phyloP scores from a whole-genome alignment of 1,284 basidiomycete genomes.

The Ustilago trichophora region DNA sequence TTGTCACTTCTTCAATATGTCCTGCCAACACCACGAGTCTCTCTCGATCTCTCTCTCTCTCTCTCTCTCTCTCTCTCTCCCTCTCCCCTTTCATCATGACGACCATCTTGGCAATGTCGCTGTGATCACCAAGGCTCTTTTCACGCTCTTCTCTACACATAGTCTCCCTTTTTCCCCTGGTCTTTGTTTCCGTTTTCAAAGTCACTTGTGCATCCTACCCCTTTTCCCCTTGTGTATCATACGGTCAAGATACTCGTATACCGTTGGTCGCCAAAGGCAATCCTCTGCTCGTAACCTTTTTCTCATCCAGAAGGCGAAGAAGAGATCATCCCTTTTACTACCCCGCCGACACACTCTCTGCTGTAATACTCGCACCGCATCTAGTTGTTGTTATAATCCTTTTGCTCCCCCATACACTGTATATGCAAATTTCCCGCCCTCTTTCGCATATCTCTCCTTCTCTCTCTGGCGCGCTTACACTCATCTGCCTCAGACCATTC shows the following conservation, averaged over 20 bases:
- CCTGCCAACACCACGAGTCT: no score
- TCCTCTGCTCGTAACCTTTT: constrained; percentile 6
- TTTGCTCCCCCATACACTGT: background rate
- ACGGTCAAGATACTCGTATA: constrained; percentile 44
- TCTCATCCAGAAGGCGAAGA: constrained; percentile 8
- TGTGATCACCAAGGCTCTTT: background rate
- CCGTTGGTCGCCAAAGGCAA: constrained; percentile 30
- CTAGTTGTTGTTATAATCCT: constrained; percentile 14
- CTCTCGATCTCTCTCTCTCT: no score
- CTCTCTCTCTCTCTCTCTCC: no score
- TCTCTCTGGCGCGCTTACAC: background rate
- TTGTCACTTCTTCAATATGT: background rate
- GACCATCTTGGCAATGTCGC: constrained; percentile 14
- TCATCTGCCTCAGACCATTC: background rate
- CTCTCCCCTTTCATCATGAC: background rate
- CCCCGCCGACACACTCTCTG: constrained; percentile 13
- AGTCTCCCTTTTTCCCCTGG: background rate
- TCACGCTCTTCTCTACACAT: background rate
- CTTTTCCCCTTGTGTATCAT: constrained; percentile 1
- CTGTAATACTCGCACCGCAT: constrained; percentile 43
- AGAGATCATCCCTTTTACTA: constrained; percentile 16
- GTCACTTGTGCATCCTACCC: constrained; percentile 1
- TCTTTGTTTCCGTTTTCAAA: background rate
- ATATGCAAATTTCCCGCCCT: no score
- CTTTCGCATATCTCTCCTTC: background rate